phyloP scores from a whole-genome alignment of 495 filamentous ascomycete species.

The Echria macrotheca region DNA sequence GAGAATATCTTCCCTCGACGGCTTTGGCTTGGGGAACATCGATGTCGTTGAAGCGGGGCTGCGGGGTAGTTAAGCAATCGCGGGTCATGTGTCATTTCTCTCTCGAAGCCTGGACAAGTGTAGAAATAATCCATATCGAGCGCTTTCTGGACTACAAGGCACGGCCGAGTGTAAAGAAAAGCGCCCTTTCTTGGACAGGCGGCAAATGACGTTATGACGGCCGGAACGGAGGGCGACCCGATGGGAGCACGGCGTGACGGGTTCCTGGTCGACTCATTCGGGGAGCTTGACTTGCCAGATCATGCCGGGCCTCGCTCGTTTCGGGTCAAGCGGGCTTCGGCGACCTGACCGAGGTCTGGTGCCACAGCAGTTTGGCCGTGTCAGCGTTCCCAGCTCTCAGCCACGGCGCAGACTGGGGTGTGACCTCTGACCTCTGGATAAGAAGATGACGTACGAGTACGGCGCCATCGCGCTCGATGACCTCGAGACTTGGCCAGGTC shows the following conservation, averaged over 20 bases:
- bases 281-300: slow-evolving; percentile 3
- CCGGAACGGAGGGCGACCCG: not conserved
- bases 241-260: slow-evolving; percentile 7
- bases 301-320: not conserved
- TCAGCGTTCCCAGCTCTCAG: not conserved
- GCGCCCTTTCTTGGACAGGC: too few species aligned
- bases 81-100: too few species aligned
- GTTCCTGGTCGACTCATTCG: slow-evolving; percentile 9
- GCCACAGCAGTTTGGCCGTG: not conserved
- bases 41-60: too few species aligned
- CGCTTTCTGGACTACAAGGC: too few species aligned
- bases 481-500: slow-evolving; percentile 1
- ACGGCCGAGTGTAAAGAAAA: too few species aligned
- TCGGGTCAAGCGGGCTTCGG: not conserved
- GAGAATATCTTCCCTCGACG: too few species aligned
- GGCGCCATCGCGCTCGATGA: not conserved
- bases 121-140: too few species aligned
- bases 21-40: too few species aligned
- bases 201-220: slow-evolving; percentile 4
- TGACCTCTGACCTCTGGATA: not conserved
- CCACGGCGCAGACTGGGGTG: not conserved
- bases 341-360: not conserved
- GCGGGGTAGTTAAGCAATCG: too few species aligned
- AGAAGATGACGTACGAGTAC: slow-evolving; percentile 5
- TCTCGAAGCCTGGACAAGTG: too few species aligned